phyloP scores from a whole-genome alignment of 441 rosid species.

The Sinapis alba region DNA sequence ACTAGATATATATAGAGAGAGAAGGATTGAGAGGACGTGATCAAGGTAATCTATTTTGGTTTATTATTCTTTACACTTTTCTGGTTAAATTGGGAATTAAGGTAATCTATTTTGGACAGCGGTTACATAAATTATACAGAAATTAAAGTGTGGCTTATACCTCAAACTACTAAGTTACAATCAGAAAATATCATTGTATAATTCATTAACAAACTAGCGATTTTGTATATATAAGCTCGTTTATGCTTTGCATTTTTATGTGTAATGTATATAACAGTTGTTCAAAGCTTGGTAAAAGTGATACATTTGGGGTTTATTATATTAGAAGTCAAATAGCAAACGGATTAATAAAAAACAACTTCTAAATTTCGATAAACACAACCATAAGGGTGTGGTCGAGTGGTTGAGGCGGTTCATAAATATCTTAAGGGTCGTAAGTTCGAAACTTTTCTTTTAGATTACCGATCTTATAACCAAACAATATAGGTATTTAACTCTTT shows the following conservation, averaged over 20 bases:
- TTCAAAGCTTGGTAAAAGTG: not conserved
- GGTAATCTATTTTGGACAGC: not conserved
- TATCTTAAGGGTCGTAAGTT: no score
- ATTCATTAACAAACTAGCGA: not conserved
- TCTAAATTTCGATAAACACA: slow-evolving; percentile 9
- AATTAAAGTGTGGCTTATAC: not conserved
- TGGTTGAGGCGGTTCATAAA: no score
- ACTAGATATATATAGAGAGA: not conserved
- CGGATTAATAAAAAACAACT: not conserved
- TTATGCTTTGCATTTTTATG: not conserved
- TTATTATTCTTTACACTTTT: not conserved
- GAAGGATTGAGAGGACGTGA: not conserved
- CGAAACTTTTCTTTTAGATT: no score
- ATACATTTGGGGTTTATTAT: not conserved
- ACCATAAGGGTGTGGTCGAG: no score
- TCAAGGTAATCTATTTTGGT: not conserved
- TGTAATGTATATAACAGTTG: not conserved
- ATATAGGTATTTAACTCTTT: no score
- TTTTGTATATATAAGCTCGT: not conserved
- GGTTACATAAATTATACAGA: not conserved
- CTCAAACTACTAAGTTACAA: not conserved
- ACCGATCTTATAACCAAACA: no score
- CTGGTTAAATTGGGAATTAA: not conserved
- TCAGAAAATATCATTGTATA: not conserved
- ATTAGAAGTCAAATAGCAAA: not conserved